phyloP scores from a whole-genome alignment of 164 flowering plant genomes.

The Cinnamomum micranthum region DNA sequence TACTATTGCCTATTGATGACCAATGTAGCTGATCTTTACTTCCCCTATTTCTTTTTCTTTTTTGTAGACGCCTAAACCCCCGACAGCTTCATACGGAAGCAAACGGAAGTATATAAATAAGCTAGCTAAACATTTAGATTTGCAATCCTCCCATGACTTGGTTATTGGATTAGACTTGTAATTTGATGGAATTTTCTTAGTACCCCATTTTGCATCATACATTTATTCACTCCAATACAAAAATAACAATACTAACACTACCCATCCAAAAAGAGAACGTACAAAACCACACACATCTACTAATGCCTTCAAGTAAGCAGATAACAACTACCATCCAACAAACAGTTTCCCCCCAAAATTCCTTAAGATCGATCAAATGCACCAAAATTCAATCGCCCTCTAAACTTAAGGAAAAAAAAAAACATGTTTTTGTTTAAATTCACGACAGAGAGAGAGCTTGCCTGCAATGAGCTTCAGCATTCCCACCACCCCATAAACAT shows the following conservation, averaged over 20 bases:
- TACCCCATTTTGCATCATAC: too few relatives aligned
- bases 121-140: too few relatives aligned
- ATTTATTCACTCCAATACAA: too few relatives aligned
- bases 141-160: too few relatives aligned
- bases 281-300: neutral
- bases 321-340: neutral
- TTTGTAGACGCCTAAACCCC: neutral
- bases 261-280: neutral
- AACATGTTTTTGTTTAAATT: too few relatives aligned
- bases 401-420: neutral
- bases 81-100: too few relatives aligned
- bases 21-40: too few relatives aligned
- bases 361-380: neutral
- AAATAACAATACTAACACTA: neutral
- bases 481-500: slow-evolving; percentile 84
- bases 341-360: neutral
- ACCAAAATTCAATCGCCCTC: neutral
- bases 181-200: too few relatives aligned
- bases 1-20: too few relatives aligned
- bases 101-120: too few relatives aligned
- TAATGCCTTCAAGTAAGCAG: neutral
- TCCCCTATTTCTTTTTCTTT: too few relatives aligned
- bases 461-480: slow-evolving; percentile 89
- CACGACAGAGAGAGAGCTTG: slow-evolving; percentile 13
- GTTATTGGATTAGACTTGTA: too few relatives aligned